Evolutionary conservation across 1,284 basidiomycete genomes (phyloP), one percentile per base, ranked within the genome.

Genomic region (Amylostereum chailletii): DNA sequence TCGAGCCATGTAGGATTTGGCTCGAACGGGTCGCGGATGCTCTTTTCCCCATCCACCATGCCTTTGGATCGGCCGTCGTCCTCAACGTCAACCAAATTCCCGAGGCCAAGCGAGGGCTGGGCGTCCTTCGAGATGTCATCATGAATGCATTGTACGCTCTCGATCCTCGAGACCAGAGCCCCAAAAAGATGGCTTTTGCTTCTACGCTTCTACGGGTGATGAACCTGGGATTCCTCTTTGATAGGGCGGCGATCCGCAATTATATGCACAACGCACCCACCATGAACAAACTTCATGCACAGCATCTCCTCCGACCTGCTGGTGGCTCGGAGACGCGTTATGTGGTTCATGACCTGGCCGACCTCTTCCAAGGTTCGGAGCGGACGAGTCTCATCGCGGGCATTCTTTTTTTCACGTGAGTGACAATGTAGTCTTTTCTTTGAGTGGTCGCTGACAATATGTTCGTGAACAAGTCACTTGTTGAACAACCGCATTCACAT

Each of bases 331-430:
- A 26, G 45, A 38, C 40, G 9, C 34, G 39, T 2, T 68, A 67
- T 52, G 55, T 73, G 19, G 50, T 77, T 0, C 59, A 63, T 7
- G 71, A 75, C 44, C 58, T 77, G 5, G 43, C 66, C 3, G 49
- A 39, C 4, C 60, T 57, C 19, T 49, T 65, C 45, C 54, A 60
- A 19, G 61, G 58, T 39, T 53, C 54, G 10, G 47, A 50, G 3
- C 34, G 19, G 3, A 27, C 38, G 2, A 48, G 57, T 2, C 60
- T 68, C 34, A 53, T 61, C 11, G 62, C 68, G 1, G 63, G 71
- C 47, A 50, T 65, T 26, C 46, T 54, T 0, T 61, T 58, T 43
- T 8, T 67, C 19, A 51, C 46, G 59, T 65, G 34, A 43, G 55
- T 37, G 42, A 11, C 31, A 19, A 3, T 11, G 36, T 31, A 33